Evolutionary conservation across 495 filamentous ascomycete species (phyloP), one percentile per base, ranked within the genome.

Genomic region (Friedmanniomyces simplex): DNA sequence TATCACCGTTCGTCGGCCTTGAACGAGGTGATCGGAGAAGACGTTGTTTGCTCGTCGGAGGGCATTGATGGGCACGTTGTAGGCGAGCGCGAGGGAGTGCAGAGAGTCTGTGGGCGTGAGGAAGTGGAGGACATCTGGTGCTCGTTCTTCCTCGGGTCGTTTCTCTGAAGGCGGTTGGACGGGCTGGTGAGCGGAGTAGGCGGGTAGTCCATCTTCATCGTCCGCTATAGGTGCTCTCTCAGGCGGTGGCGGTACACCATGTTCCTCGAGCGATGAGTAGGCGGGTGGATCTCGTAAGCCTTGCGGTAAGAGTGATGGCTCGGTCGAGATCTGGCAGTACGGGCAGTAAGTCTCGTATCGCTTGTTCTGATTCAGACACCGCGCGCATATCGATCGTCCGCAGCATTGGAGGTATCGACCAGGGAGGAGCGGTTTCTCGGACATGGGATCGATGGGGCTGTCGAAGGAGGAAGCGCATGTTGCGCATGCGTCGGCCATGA

Each of bases 341-440:
- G 78, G 79, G 67, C 87, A 90, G 69, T 90, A 89, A 21, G 71
- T 73, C 34, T 74, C 74, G 69, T 89, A 89, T 20, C 87, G 81
- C 20, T 72, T 72, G 65, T 90, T 90, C 45, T 73, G 83, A 57
- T 73, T 67, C 59, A 85, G 79, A 72, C 87, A 91, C 41, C 70
- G 70, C 2, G 79, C 76, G 65, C 87, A 90, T 60, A 89, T 86
- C 11, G 75, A 69, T 45, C 87, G 75, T 30, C 69, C 70, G 63
- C 87, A 91, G 69, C 87, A 90, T 71, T 66, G 25, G 71, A 74
- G 25, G 20, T 60, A 49, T 32, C 63, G 61, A 7, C 63, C 57
- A 24, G 60, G 60, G 10, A 63, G 48, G 1, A 66, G 57, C 8
- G 63, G 60, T 30, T 66, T 66, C 41, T 66, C 63, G 18, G 57